Percentiles rank a stretch among this genome's conserved stretches.
These are phyloP conservation scores for Parasitella parasitica DNA, from an alignment of 371 early-diverging fungal species.

Conservation along the genomic window DNA sequence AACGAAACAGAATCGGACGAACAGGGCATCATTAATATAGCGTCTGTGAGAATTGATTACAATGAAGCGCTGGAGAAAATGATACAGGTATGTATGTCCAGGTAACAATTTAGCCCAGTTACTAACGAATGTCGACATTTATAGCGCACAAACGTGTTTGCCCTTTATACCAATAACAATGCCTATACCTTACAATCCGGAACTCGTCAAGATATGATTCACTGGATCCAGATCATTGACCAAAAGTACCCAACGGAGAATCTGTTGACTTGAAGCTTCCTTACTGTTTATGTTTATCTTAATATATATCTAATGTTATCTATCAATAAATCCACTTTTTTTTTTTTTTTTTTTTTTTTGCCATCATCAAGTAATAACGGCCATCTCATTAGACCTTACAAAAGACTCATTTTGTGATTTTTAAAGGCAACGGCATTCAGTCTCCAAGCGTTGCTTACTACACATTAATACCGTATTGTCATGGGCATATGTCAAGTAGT, in stretches of 20 bases:
- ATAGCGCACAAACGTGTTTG: constrained; percentile 71
- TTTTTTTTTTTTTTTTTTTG: no score
- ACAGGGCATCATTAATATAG: constrained; percentile 72
- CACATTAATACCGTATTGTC: no score
- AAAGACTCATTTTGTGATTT: no score
- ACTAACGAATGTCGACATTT: not conserved
- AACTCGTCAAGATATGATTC: constrained; percentile 65
- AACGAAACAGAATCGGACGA: constrained; percentile 66
- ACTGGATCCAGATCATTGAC: constrained; percentile 78
- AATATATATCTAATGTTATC: no score
- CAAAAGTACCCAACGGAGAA: constrained; percentile 53
- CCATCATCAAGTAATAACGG: no score
- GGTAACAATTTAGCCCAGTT: no score
- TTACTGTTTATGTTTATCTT: no score
- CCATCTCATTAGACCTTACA: no score
- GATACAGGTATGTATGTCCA: constrained; percentile 50
- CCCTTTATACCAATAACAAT: constrained; percentile 77
- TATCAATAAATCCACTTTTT: no score
- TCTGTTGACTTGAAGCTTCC: constrained; percentile 8
- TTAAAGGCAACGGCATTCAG: no score
- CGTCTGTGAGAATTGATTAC: constrained; percentile 71
- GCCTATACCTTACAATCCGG: constrained; percentile 77
- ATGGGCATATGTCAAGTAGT: no score
- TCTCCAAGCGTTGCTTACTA: no score
- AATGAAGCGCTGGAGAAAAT: constrained; percentile 65